Conservation (phyloP, 1,284 basidiomycete species). For the Ganoderma resinaceum region DNA sequence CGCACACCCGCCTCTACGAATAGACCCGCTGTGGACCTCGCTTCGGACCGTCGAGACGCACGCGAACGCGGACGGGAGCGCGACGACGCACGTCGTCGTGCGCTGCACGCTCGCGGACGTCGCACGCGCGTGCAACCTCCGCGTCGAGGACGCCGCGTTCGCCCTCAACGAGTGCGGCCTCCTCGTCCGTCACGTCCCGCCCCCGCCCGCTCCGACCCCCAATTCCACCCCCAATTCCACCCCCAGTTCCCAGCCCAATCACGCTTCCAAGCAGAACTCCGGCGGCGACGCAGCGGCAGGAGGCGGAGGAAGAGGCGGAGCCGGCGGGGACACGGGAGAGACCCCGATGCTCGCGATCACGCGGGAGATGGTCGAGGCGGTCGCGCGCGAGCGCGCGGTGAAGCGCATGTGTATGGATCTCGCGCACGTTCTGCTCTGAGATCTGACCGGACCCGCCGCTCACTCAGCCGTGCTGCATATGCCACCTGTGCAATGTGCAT, state of each 20-base stretch:
- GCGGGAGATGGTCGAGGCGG: conserved; percentile 74
- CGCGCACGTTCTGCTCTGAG: conserved; percentile 56
- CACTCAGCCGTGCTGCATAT: conserved; percentile 1
- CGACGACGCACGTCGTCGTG: conserved; percentile 68
- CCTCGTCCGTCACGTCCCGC: conserved; percentile 46
- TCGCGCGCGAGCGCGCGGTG: conserved; percentile 67
- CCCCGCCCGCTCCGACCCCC: neutral
- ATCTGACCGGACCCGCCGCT: conserved; percentile 42
- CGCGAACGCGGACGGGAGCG: conserved; percentile 67
- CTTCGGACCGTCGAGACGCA: conserved; percentile 63
- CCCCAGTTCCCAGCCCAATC: too few relatives aligned
- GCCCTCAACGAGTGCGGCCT: conserved; percentile 90
- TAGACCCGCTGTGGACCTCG: conserved; percentile 48
- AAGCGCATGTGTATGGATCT: conserved; percentile 69
- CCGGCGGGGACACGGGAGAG: conserved; percentile 39
- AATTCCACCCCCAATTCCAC: neutral
- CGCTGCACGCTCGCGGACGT: conserved; percentile 76
- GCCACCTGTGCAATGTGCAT: neutral
- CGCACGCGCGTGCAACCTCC: conserved; percentile 81
- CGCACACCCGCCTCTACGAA: neutral
- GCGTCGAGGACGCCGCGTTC: conserved; percentile 88
- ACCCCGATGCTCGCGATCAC: conserved; percentile 60
- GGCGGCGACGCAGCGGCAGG: too few relatives aligned
- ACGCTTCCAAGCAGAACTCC: conserved; percentile 9
- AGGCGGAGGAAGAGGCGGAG: conserved; percentile 41